Evolutionary conservation across 163 green algal species (phyloP), one percentile per base, ranked within the genome.

Genomic region (Picocystis sp.): DNA sequence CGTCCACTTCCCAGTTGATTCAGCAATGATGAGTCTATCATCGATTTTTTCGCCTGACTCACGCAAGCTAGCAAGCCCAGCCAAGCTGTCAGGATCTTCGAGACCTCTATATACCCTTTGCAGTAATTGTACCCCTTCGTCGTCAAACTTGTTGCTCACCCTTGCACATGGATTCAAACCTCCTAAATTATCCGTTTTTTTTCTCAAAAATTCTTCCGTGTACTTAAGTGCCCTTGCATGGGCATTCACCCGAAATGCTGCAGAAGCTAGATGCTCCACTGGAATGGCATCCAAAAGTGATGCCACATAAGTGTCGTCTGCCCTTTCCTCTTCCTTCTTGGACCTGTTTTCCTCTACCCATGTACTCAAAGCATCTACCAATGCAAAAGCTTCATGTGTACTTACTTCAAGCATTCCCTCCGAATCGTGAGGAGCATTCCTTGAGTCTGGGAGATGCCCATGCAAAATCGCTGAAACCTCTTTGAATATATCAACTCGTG

Each of bases 21-120:
- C 82, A 3, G 79, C 80, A 1, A 79, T 80, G 24, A 93, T 62
- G 10, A 92, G 75, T 62, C 87, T 71, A 57, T 92, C 83, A 21
- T 70, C 52, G 3, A 67, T 55, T 3, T 65, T 70, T 0, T 72
- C 49, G 3, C 63, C 73, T 15, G 74, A 70, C 11, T 69, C 63
- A 2, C 84, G 70, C 45, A 97, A 70, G 17, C 72, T 60, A 23
- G 80, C 56, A 29, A 95, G 57, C n/a, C 84, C 86, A 47, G 70
- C 64, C 35, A 96, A 50, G 1, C 81, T 82, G 55, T 96, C 87
- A 9, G 85, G 84, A 59, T 96, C 87, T 52, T 92, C 87, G 53
- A 96, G 64, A 43, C 76, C 72, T 5, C 75, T 70, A 57, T 96
- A 94, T 35, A 92, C 76, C 53, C 84, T 78, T 57, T 89, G 60